Conservation (phyloP, 176 grass and related monocot genomes). For the Musa troglodytarum region DNA sequence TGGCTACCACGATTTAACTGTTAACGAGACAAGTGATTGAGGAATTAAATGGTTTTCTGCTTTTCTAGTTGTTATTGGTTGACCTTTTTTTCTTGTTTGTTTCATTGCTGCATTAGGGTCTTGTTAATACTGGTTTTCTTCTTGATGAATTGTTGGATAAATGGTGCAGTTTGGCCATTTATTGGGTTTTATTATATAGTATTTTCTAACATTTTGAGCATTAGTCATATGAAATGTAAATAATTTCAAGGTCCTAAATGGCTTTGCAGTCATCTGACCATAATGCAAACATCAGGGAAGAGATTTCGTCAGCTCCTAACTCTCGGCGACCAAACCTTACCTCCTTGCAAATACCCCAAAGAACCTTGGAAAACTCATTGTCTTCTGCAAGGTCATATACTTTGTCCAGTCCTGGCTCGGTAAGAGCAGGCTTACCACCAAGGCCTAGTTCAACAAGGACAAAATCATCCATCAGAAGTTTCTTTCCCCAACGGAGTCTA, state of each 20-base stretch:
- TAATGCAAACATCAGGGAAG: constrained; percentile 8
- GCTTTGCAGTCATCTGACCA: constrained; percentile 15
- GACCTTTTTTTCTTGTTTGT: not conserved
- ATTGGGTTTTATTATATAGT: not conserved
- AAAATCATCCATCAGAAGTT: constrained; percentile 68
- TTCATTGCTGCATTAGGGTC: not conserved
- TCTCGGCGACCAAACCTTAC: constrained; percentile 30
- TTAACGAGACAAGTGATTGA: not conserved
- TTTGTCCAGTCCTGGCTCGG: constrained; percentile 49
- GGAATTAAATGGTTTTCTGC: not conserved
- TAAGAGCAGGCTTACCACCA: constrained; percentile 53
- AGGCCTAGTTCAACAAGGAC: constrained; percentile 64
- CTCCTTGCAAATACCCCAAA: constrained; percentile 77
- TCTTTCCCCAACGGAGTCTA: constrained; percentile 50
- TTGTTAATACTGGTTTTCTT: not conserved
- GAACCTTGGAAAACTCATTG: constrained; percentile 49
- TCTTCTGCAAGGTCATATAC: constrained; percentile 44
- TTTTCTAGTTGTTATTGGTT: not conserved
- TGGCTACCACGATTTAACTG: not conserved
- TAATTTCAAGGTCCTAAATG: not conserved
- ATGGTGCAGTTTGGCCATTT: not conserved
- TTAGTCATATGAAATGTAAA: not conserved
- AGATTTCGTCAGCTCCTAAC: constrained; percentile 10
- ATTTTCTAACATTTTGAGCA: not conserved
- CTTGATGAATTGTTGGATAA: not conserved